These are phyloP conservation scores for Colletotrichum brevisporum DNA, from an alignment of 2,329 filamentous ascomycete genomes.

Conservation along the genomic window DNA sequence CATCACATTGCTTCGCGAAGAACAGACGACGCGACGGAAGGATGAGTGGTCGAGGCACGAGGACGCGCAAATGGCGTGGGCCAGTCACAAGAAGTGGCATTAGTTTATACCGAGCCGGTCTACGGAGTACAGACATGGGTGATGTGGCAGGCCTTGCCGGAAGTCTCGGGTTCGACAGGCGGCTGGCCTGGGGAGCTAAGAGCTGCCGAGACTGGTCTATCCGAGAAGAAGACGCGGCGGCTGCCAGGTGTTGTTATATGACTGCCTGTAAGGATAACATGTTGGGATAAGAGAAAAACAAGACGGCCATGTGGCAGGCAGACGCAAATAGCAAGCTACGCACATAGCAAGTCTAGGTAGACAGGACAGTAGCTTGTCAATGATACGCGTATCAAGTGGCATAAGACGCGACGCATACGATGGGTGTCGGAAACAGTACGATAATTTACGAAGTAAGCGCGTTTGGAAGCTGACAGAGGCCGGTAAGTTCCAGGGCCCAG, in stretches of 20 bases:
- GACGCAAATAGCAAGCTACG: constrained; percentile 9
- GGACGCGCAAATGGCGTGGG: constrained; percentile 9
- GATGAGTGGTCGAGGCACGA: constrained; percentile 11
- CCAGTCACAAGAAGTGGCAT: constrained; percentile 8
- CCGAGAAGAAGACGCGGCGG: neutral
- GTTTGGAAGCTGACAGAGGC: neutral
- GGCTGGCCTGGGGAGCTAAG: constrained; percentile 17
- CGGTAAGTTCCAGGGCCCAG: neutral
- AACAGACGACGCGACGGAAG: constrained; percentile 16
- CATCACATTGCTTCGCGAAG: constrained; percentile 36
- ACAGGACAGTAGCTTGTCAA: constrained; percentile 27
- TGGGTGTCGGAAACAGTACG: neutral
- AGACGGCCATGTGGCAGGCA: neutral
- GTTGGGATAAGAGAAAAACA: constrained; percentile 13
- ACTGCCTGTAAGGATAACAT: constrained; percentile 29
- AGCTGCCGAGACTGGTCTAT: constrained; percentile 13
- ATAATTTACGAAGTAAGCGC: neutral
- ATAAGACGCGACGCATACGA: constrained; percentile 12
- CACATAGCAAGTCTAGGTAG: constrained; percentile 17
- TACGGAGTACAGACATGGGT: neutral
- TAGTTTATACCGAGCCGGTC: constrained; percentile 24
- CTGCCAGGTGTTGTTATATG: constrained; percentile 20
- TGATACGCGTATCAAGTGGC: constrained; percentile 35
- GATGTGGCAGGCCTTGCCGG: constrained; percentile 22
- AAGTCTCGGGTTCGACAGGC: constrained; percentile 24